Conservation (phyloP, 2,329 filamentous ascomycete species). For the Mycosphaerella arachidis region DNA sequence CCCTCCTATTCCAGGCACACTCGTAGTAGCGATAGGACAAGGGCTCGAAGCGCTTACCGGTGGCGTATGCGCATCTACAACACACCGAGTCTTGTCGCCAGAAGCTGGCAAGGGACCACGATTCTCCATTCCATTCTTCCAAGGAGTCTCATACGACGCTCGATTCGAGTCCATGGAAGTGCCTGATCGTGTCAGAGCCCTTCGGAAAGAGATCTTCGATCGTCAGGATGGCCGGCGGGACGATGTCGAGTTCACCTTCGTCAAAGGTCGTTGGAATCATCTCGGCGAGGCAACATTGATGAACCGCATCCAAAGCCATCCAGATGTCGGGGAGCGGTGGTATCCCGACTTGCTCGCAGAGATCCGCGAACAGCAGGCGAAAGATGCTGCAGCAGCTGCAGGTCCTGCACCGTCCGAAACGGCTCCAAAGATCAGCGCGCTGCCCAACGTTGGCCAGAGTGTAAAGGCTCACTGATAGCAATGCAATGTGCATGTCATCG, state of each 20-base stretch:
- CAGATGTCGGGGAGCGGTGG: slow-evolving; percentile 78
- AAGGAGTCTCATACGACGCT: slow-evolving; percentile 75
- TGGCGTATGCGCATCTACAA: slow-evolving; percentile 76
- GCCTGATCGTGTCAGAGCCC: slow-evolving; percentile 58
- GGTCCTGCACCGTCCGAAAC: neutral
- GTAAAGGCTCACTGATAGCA: neutral
- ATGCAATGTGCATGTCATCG: neutral
- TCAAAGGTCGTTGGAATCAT: slow-evolving; percentile 60
- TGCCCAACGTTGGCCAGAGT: neutral
- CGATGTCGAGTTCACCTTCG: slow-evolving; percentile 84
- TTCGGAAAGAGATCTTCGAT: slow-evolving; percentile 57
- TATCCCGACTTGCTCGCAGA: slow-evolving; percentile 44
- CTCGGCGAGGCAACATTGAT: slow-evolving; percentile 79
- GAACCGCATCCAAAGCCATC: slow-evolving; percentile 82
- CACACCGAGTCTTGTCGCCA: slow-evolving; percentile 77
- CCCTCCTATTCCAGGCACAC: slow-evolving; percentile 67
- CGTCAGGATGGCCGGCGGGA: slow-evolving; percentile 54
- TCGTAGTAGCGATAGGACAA: slow-evolving; percentile 84
- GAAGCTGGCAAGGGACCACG: slow-evolving; percentile 64
- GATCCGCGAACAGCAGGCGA: slow-evolving; percentile 40
- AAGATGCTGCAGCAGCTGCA: slow-evolving; percentile 6
- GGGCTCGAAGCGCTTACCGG: slow-evolving; percentile 79
- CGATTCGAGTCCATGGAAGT: slow-evolving; percentile 72
- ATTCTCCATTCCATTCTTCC: slow-evolving; percentile 83
- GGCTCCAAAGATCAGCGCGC: neutral